Conservation (phyloP, 306 rosid genomes). For the Albizia julibrissin region DNA sequence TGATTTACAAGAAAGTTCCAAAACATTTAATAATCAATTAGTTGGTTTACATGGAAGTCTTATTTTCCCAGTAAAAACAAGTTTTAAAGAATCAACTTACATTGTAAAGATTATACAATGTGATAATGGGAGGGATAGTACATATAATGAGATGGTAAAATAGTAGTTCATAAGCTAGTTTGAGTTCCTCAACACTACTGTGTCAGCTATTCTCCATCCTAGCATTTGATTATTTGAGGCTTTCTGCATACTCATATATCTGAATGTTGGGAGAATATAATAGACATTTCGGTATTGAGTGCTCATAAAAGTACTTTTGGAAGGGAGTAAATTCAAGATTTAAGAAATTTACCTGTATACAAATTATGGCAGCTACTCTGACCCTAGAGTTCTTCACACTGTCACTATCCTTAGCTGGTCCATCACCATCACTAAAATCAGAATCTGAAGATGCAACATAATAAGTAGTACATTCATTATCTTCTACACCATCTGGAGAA, state of each 20-base stretch:
- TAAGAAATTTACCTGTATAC: conserved; percentile 72
- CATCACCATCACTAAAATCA: conserved; percentile 89
- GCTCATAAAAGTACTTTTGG: conserved; percentile 3
- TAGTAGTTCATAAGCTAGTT: neutral
- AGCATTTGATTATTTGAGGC: conserved; percentile 10
- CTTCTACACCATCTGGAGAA: conserved; percentile 45
- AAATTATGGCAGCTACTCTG: conserved; percentile 81
- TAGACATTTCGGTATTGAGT: conserved; percentile 17
- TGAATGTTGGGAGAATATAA: conserved; percentile 24
- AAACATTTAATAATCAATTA: neutral
- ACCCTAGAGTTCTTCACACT: conserved; percentile 61
- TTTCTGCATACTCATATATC: neutral
- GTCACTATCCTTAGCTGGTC: conserved; percentile 53
- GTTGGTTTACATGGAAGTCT: neutral
- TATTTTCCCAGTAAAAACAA: neutral
- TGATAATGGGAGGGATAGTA: neutral
- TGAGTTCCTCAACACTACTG: neutral
- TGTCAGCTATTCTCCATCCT: conserved; percentile 4
- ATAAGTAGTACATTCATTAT: conserved; percentile 56
- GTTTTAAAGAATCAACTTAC: neutral
- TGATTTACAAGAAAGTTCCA: neutral
- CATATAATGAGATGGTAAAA: neutral
- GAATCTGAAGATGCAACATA: conserved; percentile 85
- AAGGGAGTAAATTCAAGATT: neutral
- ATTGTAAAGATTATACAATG: neutral